Evolutionary conservation across 179 eudicot species (phyloP).

Genomic region (Pouteria campechiana): DNA sequence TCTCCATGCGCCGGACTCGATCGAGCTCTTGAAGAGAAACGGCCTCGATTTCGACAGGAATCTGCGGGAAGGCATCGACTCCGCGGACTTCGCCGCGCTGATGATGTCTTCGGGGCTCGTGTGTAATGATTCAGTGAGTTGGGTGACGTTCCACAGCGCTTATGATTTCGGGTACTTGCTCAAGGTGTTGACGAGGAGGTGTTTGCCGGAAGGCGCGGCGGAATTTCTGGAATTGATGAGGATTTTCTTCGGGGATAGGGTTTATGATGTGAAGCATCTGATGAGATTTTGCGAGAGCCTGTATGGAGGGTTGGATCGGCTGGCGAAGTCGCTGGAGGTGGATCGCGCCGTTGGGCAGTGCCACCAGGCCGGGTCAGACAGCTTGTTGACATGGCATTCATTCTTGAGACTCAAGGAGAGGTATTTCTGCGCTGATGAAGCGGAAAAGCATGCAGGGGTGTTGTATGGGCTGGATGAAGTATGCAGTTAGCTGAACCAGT

Average conservation of each 20-base stretch:
- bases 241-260: constrained; percentile 38
- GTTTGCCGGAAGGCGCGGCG: constrained; percentile 24
- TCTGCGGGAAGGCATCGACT: constrained; percentile 23
- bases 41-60: constrained; percentile 51
- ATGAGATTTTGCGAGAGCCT: constrained; percentile 39
- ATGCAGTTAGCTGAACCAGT: too few species aligned
- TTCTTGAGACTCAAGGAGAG: constrained; percentile 30
- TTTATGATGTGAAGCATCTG: constrained; percentile 63
- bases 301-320: constrained; percentile 60
- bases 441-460: constrained; percentile 23
- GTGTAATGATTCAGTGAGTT: constrained; percentile 30
- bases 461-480: constrained; percentile 42
- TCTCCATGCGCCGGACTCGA: constrained; percentile 22
- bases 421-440: constrained; percentile 9
- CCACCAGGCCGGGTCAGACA: constrained; percentile 85
- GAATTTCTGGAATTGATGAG: constrained; percentile 21
- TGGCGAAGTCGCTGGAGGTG: constrained; percentile 33
- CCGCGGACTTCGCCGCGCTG: constrained; percentile 37
- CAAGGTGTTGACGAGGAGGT: constrained; percentile 31
- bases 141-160: constrained; percentile 65
- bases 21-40: constrained; percentile 33
- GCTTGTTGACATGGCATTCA: constrained; percentile 55
- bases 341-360: constrained; percentile 39
- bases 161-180: constrained; percentile 72
- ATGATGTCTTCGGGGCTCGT: constrained; percentile 66